Evolutionary conservation across 805 yeast species (phyloP).

Genomic region (Hyphopichia homilentoma): DNA sequence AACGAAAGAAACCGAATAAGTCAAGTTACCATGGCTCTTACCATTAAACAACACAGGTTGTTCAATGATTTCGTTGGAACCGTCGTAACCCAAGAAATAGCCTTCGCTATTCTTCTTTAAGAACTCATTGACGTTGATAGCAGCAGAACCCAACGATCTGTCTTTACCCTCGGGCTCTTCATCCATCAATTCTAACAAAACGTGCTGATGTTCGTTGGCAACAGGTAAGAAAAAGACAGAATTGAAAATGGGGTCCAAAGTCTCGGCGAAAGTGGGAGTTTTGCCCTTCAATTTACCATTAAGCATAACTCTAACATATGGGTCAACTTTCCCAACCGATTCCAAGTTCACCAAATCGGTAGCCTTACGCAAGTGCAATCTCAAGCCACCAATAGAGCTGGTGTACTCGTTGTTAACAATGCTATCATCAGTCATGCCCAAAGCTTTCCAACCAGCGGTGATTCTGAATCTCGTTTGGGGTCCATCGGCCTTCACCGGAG

Average conservation of each 20-base stretch:
- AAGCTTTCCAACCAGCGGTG: conserved; percentile 67
- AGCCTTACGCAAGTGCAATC: conserved; percentile 56
- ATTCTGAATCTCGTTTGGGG: conserved; percentile 41
- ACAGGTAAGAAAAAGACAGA: conserved; percentile 60
- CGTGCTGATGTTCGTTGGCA: conserved; percentile 54
- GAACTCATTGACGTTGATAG: conserved; percentile 46
- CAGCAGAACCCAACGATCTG: conserved; percentile 58
- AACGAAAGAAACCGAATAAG: conserved; percentile 57
- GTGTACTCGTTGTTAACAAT: conserved; percentile 41
- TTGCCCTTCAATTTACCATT: conserved; percentile 56
- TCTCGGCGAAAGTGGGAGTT: conserved; percentile 52
- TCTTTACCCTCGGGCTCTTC: conserved; percentile 62
- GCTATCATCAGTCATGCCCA: conserved; percentile 48
- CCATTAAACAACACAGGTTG: conserved; percentile 40
- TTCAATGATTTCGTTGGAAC: conserved; percentile 43
- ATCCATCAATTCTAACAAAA: conserved; percentile 60
- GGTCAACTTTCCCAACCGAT: conserved; percentile 71
- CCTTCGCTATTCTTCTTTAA: conserved; percentile 47
- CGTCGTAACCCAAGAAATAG: conserved; percentile 47
- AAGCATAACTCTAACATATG: conserved; percentile 58
- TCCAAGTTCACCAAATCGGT: conserved; percentile 53
- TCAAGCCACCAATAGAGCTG: conserved; percentile 66
- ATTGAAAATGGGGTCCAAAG: conserved; percentile 56
- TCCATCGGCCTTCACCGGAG: conserved; percentile 44
- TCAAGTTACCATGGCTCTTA: conserved; percentile 43